Base-by-base conservation (phyloP, 73 alveolate genomes). In the Uronychia binucleata region DNA sequence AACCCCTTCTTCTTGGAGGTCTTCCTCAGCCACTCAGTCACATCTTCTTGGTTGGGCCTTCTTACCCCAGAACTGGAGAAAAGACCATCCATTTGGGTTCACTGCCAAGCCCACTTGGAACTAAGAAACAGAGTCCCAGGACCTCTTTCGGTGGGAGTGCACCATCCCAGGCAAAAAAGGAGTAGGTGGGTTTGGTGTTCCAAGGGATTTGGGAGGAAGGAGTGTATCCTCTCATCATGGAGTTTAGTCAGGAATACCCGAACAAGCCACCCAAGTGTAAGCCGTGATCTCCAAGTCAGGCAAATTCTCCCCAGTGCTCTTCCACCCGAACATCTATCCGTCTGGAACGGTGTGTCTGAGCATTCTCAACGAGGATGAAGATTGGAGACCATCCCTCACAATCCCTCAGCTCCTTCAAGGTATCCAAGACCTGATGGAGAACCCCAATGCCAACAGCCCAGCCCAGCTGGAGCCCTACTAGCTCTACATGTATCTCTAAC, bases 401-500 rank as follows among this genome's bases (percentile, higher is more conserved):
- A 87, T 93, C 30, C 88, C 90, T 46, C 95, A 67, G 93, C 92
- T 97, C 74, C 94, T 97, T 76, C 86, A 95, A 31, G 99, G 99
- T 28, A 92, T 83, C 30, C 97, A 95, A 91, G 98, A 95, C 60
- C 90, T 97, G 46, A 92, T 97, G 57, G 99, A 93, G 77, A 92
- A 93, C 76, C 99, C 99, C 14, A 97, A 97, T 79, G 91, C 93
- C 19, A 89, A 95, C 59, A 89, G 97, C 25, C 99, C 99, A 1
- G 99, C 99, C 30, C 96, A 97, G 88, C 95, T 92, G 59, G 99
- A 97, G 84, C 99, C 99, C 11, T 95, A 93, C 86, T 92, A 87
- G 78, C 86, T 96, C 78, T 95, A 81, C 59, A 59, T 81, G 78
- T 67, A 28, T 13, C 26, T 26, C 1, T 30, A 67, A 13, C 14